Conservation (phyloP, 768 basidiomycete genomes). For the Pisolithus sp. region DNA sequence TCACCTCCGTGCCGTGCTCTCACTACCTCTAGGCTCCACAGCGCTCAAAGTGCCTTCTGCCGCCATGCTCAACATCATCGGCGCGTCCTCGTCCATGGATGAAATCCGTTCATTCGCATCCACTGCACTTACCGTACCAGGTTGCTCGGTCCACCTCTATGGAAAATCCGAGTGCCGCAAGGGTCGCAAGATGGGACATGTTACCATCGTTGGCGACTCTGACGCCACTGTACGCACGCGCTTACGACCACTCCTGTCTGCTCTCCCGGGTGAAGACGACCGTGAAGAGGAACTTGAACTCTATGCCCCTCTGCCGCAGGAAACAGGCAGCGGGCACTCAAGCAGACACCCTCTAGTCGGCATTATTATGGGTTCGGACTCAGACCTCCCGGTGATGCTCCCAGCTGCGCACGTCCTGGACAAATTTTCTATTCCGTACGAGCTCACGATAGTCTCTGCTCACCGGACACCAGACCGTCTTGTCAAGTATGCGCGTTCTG, state of each 20-base stretch:
- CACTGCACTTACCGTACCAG: conserved; percentile 63
- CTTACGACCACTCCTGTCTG: conserved; percentile 68
- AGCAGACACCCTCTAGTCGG: conserved; percentile 74
- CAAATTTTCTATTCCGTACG: conserved; percentile 79
- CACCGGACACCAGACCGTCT: conserved; percentile 90
- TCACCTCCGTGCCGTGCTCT: conserved; percentile 90
- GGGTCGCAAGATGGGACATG: conserved; percentile 97
- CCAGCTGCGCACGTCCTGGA: conserved; percentile 83
- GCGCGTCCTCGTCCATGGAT: conserved; percentile 59
- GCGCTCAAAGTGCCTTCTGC: conserved; percentile 79
- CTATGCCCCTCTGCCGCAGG: conserved; percentile 43
- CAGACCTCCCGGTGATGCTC: conserved; percentile 91
- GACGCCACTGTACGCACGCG: conserved; percentile 67
- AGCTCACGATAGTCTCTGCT: conserved; percentile 93
- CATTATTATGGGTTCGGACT: conserved; percentile 98
- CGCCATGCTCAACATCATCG: conserved; percentile 94
- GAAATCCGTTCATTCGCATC: conserved; percentile 51
- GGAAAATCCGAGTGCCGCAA: conserved; percentile 88
- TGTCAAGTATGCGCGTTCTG: conserved; percentile 73
- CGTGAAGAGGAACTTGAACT: conserved; percentile 41
- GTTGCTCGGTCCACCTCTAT: conserved; percentile 83
- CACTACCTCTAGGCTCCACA: conserved; percentile 84
- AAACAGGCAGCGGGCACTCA: conserved; percentile 47
- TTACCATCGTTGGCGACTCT: conserved; percentile 78
- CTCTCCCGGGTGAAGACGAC: conserved; percentile 43